phyloP scores from a whole-genome alignment of 768 basidiomycete species.

The Clitopilus hobsonii region DNA sequence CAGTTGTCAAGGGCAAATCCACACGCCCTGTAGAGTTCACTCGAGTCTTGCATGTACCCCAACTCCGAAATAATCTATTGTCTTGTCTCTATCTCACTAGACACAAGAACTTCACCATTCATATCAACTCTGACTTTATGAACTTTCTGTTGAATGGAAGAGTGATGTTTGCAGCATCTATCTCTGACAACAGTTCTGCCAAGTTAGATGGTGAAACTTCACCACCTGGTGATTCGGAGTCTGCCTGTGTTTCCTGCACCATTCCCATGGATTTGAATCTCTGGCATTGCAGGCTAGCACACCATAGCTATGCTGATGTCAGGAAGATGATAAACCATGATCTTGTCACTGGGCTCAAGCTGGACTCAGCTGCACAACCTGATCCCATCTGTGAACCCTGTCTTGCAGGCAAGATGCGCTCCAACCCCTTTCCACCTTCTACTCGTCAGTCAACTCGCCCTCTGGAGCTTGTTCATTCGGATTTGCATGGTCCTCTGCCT shows the following conservation, averaged over 20 bases:
- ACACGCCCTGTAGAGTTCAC: constrained; percentile 7
- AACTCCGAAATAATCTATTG: constrained; percentile 6
- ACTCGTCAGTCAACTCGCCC: neutral
- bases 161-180: constrained; percentile 5
- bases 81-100: constrained; percentile 2
- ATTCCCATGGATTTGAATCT: constrained; percentile 16
- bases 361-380: constrained; percentile 12
- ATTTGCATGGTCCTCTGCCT: constrained; percentile 1
- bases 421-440: constrained; percentile 3
- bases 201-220: constrained; percentile 4
- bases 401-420: constrained; percentile 20
- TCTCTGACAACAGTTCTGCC: neutral
- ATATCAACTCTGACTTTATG: neutral
- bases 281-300: constrained; percentile 25
- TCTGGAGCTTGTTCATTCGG: neutral
- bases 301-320: constrained; percentile 18
- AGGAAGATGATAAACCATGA: constrained; percentile 7
- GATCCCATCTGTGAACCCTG: constrained; percentile 29
- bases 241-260: constrained; percentile 14
- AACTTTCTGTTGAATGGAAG: neutral
- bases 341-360: constrained; percentile 17
- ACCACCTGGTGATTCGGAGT: constrained; percentile 6
- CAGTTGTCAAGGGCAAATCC: constrained; percentile 4
- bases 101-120: neutral
- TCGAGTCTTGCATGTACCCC: constrained; percentile 7